Conservation (phyloP, 2,329 filamentous ascomycete genomes). For the Fusarium metavorans region DNA sequence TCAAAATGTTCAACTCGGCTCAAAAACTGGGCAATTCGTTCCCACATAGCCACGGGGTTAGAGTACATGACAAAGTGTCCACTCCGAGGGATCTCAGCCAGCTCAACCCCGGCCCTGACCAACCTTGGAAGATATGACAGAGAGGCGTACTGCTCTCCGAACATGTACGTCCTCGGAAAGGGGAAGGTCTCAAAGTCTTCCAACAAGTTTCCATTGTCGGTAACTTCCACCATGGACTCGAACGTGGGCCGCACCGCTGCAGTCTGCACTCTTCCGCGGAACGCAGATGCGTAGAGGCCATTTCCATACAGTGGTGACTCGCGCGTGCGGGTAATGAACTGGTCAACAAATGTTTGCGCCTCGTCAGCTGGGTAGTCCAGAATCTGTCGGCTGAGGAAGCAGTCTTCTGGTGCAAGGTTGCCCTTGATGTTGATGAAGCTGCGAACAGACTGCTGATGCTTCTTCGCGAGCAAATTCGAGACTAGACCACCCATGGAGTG, state of each 20-base stretch:
- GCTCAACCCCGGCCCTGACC: not conserved
- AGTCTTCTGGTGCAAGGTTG: not conserved
- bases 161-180: not conserved
- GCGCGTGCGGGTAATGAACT: not conserved
- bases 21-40: not conserved
- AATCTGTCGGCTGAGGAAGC: not conserved
- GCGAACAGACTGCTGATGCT: not conserved
- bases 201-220: not conserved
- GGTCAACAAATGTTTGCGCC: not conserved
- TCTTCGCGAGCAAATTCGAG: not conserved
- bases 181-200: not conserved
- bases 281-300: not conserved
- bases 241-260: not conserved
- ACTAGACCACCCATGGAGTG: not conserved
- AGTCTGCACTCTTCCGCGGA: not conserved
- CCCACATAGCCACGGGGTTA: not conserved
- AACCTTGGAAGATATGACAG: not conserved
- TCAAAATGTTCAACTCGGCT: not conserved
- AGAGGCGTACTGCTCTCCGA: not conserved
- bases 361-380: not conserved
- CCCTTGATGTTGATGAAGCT: not conserved
- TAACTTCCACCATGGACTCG: not conserved
- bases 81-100: not conserved
- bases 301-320: not conserved
- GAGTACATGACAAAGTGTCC: not conserved